Conservation (phyloP, 768 basidiomycete species). For the Mycena epipterygia region DNA sequence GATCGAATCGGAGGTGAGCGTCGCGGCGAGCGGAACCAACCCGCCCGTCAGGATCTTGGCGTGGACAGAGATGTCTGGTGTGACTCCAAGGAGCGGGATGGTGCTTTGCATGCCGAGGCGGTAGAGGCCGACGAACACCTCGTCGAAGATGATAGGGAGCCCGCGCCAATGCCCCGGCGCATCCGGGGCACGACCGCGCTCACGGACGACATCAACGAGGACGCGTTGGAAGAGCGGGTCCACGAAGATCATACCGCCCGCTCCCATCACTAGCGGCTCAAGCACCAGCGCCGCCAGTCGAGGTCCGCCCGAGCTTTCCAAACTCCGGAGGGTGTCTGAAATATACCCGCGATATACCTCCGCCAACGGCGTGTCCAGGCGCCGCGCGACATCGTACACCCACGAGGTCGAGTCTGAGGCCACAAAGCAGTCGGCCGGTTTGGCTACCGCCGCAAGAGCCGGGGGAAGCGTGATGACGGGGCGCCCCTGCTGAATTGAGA, state of each 20-base stretch:
- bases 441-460: conserved; percentile 52
- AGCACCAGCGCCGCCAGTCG: conserved; percentile 84
- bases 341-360: conserved; percentile 74
- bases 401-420: conserved; percentile 64
- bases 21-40: conserved; percentile 87
- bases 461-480: conserved; percentile 68
- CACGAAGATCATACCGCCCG: conserved; percentile 97
- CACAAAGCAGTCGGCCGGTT: conserved; percentile 35
- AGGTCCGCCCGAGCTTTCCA: conserved; percentile 57
- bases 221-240: conserved; percentile 96
- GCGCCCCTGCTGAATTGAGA: conserved; percentile 75
- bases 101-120: conserved; percentile 83
- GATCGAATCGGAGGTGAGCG: conserved; percentile 84
- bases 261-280: conserved; percentile 94
- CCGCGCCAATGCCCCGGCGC: conserved; percentile 62
- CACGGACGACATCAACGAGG: conserved; percentile 85
- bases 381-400: conserved; percentile 78
- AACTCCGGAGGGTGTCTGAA: conserved; percentile 59
- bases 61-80: conserved; percentile 91
- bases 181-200: conserved; percentile 48
- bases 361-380: conserved; percentile 75
- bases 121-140: conserved; percentile 95
- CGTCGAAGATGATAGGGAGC: conserved; percentile 94
- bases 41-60: conserved; percentile 97
- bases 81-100: conserved; percentile 73